phyloP scores from a whole-genome alignment of 192 early-diverging fungal genomes.

The Coemansia brasiliensis region DNA sequence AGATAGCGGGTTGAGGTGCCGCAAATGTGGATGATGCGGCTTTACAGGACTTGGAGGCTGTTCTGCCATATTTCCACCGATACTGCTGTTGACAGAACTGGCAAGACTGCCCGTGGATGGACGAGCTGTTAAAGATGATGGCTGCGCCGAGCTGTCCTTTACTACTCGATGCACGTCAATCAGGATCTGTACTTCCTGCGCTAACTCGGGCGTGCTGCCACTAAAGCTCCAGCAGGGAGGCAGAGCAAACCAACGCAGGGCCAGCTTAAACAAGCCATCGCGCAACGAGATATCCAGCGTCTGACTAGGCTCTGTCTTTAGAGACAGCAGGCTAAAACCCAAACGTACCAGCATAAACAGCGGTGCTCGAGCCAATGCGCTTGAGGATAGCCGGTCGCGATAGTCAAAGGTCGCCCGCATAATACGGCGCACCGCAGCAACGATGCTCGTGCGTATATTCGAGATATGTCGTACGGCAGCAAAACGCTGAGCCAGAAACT shows the following conservation, averaged over 20 bases:
- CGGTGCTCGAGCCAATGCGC: constrained; percentile 72
- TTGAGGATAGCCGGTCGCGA: constrained; percentile 57
- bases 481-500: constrained; percentile 84
- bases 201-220: constrained; percentile 63
- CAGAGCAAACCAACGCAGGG: constrained; percentile 82
- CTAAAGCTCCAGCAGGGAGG: constrained; percentile 81
- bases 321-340: constrained; percentile 73
- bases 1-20: constrained; percentile 24
- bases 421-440: constrained; percentile 76
- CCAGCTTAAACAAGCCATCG: constrained; percentile 65
- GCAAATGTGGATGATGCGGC: constrained; percentile 20
- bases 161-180: constrained; percentile 65
- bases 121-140: neutral
- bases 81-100: neutral
- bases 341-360: constrained; percentile 77
- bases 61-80: neutral
- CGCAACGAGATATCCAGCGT: constrained; percentile 67
- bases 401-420: constrained; percentile 73
- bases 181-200: constrained; percentile 65
- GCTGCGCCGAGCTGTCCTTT: constrained; percentile 49
- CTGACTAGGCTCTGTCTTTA: constrained; percentile 62
- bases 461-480: constrained; percentile 75
- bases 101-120: neutral
- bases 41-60: constrained; percentile 7
- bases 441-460: constrained; percentile 64